Conservation (phyloP, 768 basidiomycete genomes). For the Kwoniella mangroviensis region DNA sequence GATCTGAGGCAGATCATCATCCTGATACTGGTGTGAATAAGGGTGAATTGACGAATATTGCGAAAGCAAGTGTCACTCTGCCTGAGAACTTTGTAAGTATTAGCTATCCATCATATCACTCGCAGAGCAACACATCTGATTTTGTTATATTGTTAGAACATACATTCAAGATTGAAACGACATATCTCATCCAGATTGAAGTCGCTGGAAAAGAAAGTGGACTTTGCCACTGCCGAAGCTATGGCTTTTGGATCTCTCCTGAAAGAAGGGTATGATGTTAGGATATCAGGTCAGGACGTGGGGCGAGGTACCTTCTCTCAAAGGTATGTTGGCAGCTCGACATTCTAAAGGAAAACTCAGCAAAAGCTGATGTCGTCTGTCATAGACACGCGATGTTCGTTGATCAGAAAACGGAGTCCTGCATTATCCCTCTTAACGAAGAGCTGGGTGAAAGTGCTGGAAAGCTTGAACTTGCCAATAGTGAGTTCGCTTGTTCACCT, state of each 20-base stretch:
- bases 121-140: too few species aligned
- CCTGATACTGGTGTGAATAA: slow-evolving; percentile 72
- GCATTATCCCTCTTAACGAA: slow-evolving; percentile 77
- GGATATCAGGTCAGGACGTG: slow-evolving; percentile 92
- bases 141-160: slow-evolving; percentile 62
- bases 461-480: slow-evolving; percentile 84
- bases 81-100: slow-evolving; percentile 69
- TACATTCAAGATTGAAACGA: slow-evolving; percentile 76
- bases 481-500: slow-evolving; percentile 59
- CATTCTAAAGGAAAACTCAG: slow-evolving; percentile 4
- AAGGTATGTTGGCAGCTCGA: slow-evolving; percentile 58
- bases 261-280: slow-evolving; percentile 77
- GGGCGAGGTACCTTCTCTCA: slow-evolving; percentile 89
- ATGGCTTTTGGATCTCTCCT: slow-evolving; percentile 86
- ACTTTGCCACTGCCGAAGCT: slow-evolving; percentile 90
- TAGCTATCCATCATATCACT: background rate
- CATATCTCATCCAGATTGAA: slow-evolving; percentile 79
- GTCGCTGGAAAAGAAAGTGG: slow-evolving; percentile 76
- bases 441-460: slow-evolving; percentile 58
- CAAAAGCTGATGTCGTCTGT: slow-evolving; percentile 3
- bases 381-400: slow-evolving; percentile 85
- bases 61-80: slow-evolving; percentile 69
- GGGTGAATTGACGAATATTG: slow-evolving; percentile 66
- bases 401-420: slow-evolving; percentile 79
- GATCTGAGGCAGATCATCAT: slow-evolving; percentile 62